Percentiles rank a stretch among this genome's conserved stretches.
phyloP scores from a whole-genome alignment of 2,329 filamentous ascomycete genomes.

The Didymella sp. region DNA sequence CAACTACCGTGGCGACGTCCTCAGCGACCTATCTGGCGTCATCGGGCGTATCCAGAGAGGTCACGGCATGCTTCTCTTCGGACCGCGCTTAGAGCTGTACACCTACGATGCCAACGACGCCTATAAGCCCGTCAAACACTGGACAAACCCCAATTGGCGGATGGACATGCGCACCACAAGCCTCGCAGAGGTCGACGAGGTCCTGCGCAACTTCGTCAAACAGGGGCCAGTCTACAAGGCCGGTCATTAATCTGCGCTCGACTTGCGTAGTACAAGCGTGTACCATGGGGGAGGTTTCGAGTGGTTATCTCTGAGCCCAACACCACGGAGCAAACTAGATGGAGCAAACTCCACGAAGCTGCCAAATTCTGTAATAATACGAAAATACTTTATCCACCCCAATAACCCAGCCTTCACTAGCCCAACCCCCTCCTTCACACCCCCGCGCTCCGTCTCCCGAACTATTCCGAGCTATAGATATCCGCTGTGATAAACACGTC shows the following conservation, averaged over 20 bases:
- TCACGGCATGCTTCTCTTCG: constrained; percentile 35
- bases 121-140: neutral
- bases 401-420: constrained; percentile 42
- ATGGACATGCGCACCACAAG: constrained; percentile 19
- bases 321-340: too few species aligned
- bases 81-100: constrained; percentile 37
- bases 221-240: constrained; percentile 1
- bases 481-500: constrained; percentile 59
- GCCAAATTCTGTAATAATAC: too few species aligned
- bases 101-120: constrained; percentile 21
- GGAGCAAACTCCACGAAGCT: too few species aligned
- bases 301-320: too few species aligned
- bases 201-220: constrained; percentile 8
- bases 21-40: constrained; percentile 27
- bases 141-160: constrained; percentile 1
- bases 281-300: too few species aligned
- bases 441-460: constrained; percentile 52
- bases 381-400: constrained; percentile 10
- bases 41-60: constrained; percentile 24
- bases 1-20: constrained; percentile 30
- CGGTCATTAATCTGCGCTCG: neutral
- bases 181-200: constrained; percentile 6
- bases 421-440: constrained; percentile 48
- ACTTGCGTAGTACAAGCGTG: neutral
- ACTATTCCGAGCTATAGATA: constrained; percentile 48